These are phyloP conservation scores for Pythium folliculosum DNA, from an alignment of 352 stramenopile genomes.

Conservation along the genomic window DNA sequence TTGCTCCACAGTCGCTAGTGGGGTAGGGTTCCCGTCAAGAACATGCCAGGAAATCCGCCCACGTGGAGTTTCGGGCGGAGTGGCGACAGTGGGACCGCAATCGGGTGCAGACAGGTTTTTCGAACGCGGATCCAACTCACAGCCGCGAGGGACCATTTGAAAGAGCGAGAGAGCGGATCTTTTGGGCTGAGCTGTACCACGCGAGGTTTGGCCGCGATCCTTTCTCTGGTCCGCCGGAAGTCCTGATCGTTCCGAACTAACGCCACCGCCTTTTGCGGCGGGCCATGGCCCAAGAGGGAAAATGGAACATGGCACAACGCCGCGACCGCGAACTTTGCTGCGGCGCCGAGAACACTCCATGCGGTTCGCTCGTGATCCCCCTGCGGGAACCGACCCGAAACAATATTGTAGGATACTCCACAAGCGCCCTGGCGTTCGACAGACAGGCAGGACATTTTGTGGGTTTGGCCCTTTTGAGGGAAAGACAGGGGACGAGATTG, in stretches of 20 bases:
- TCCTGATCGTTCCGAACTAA: background rate
- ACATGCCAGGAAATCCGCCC: slow-evolving; percentile 8
- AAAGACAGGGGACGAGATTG: slow-evolving; percentile 1
- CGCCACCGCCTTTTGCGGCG: background rate
- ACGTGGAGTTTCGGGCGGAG: background rate
- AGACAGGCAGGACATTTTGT: background rate
- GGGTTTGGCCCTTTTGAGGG: background rate
- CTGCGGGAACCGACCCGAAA: background rate
- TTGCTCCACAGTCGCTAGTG: slow-evolving; percentile 8
- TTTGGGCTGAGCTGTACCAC: background rate
- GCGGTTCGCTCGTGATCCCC: background rate
- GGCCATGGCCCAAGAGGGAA: background rate
- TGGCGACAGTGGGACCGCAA: slow-evolving; percentile 8
- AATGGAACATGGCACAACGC: background rate
- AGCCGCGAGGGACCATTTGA: background rate
- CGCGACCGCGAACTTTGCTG: background rate
- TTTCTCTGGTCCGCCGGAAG: background rate
- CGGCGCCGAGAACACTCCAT: background rate
- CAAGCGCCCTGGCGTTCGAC: background rate
- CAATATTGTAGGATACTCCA: background rate
- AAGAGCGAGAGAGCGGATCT: background rate
- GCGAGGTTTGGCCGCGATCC: background rate
- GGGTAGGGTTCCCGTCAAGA: slow-evolving; percentile 1
- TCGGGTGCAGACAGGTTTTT: slow-evolving; percentile 9
- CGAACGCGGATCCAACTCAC: background rate